Base-by-base conservation (phyloP, 2,329 filamentous ascomycete genomes). In the Penicillium expansum region DNA sequence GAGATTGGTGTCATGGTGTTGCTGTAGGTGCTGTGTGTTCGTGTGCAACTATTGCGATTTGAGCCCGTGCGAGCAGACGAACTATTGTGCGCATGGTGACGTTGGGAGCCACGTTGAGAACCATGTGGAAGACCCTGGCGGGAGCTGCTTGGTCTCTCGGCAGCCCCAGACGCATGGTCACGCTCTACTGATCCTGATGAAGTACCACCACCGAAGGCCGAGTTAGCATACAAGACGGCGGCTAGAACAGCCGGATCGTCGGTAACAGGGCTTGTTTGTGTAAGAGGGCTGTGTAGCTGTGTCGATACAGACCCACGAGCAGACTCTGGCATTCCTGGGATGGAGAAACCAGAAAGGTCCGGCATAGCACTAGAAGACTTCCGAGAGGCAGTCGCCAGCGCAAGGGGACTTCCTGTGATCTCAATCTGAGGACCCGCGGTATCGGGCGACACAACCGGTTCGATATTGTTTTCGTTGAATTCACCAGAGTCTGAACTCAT, bases 1-100 rank as follows among this genome's bases (percentile, higher is more conserved):
- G 75, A 77, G 5, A 74, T 71, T 1, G 75, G 74, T 1, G 75
- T 74, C 65, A 74, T 72, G 14, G 70, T 74, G 57, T 76, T 76
- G 48, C 75, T 76, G 56, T 77, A 74, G 5, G 74, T 74, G 55
- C 74, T 76, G 52, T 76, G 74, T 7, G 74, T 76, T 11, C 74
- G 71, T 13, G 73, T 73, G 57, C 71, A 71, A 51, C 72, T 75
- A 42, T 73, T 71, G 45, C 74, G 71, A 54, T 72, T 69, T 4
- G 72, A 71, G 32, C 62, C 70, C 7, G 66, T 69, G 38, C 69
- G 71, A 29, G 64, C 68, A 18, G 73, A 72, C 1, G 74, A 76
- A 43, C 63, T 70, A 35, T 70, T 67, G 51, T 72, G 68, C 13
- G 68, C 66, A 45, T 74, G 70, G 38, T 72, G 69, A 24, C 65